Evolutionary conservation across 1,284 basidiomycete species (phyloP).

Genomic region (Hemileia vastatrix): DNA sequence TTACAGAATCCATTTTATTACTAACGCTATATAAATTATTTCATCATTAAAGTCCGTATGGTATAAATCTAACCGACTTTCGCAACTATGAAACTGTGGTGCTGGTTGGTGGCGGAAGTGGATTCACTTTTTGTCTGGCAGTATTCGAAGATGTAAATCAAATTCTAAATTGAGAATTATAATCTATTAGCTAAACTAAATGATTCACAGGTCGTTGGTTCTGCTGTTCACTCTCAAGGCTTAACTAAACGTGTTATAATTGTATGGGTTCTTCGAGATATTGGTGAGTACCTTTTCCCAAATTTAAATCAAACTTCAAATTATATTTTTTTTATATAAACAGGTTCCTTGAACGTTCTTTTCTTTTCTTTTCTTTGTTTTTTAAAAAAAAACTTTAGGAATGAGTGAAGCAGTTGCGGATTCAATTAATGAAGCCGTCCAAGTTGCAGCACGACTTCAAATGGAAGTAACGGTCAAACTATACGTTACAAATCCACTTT

Average conservation of each 20-base stretch:
- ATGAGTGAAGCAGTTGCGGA: slow-evolving; percentile 6
- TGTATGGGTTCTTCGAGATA: slow-evolving; percentile 5
- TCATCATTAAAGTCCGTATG: too few species aligned
- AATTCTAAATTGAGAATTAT: too few species aligned
- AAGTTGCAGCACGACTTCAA: not conserved
- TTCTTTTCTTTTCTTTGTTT: too few species aligned
- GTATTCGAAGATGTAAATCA: slow-evolving; percentile 4
- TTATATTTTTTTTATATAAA: too few species aligned
- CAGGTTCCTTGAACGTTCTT: too few species aligned
- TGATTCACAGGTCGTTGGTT: slow-evolving; percentile 9
- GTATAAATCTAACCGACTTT: slow-evolving; percentile 3
- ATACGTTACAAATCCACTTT: slow-evolving; percentile 3
- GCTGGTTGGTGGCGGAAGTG: slow-evolving; percentile 10
- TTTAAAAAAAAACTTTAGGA: too few species aligned
- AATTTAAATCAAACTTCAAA: too few species aligned
- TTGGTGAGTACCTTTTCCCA: too few species aligned
- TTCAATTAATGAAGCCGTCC: slow-evolving; percentile 1
- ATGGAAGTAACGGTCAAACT: slow-evolving; percentile 6
- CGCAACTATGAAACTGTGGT: slow-evolving; percentile 11
- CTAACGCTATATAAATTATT: too few species aligned
- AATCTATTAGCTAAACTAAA: too few species aligned
- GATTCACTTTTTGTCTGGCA: slow-evolving; percentile 14
- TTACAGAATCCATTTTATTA: too few species aligned
- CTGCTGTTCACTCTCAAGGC: not conserved
- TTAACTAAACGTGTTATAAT: slow-evolving; percentile 6